Percentiles rank a stretch among this genome's conserved stretches.
Evolutionary conservation across 352 stramenopile genomes (phyloP).

Genomic region (Phytopythium oedochilum): DNA sequence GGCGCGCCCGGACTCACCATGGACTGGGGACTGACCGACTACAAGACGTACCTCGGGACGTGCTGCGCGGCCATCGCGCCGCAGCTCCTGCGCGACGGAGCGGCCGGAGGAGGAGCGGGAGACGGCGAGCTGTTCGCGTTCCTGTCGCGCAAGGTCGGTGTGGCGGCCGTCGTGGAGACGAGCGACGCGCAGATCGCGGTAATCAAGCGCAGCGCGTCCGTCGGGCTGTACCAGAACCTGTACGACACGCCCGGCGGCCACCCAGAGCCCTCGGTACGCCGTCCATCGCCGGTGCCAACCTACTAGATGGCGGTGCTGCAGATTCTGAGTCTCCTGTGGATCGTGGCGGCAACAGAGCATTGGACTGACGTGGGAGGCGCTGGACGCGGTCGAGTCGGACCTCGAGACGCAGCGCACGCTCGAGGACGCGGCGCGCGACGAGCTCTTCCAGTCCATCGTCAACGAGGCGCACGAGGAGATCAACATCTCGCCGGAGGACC

Average conservation of each 20-base stretch:
- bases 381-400: conserved; percentile 19
- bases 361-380: conserved; percentile 20
- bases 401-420: conserved; percentile 6
- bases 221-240: conserved; percentile 72
- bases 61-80: conserved; percentile 48
- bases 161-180: conserved; percentile 68
- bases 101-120: conserved; percentile 22
- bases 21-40: conserved; percentile 58
- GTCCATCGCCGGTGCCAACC: not conserved
- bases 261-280: conserved; percentile 59
- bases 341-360: conserved; percentile 29
- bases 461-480: conserved; percentile 78
- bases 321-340: too few species aligned
- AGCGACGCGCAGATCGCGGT: conserved; percentile 52
- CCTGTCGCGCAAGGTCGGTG: conserved; percentile 75
- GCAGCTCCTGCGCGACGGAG: conserved; percentile 13
- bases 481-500: conserved; percentile 38
- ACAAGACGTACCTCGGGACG: conserved; percentile 71
- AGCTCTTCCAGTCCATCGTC: conserved; percentile 71
- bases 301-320: too few species aligned
- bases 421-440: conserved; percentile 24
- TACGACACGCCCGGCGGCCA: conserved; percentile 78
- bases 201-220: conserved; percentile 54
- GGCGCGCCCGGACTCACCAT: conserved; percentile 9
- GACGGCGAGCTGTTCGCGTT: conserved; percentile 37